Evolutionary conservation across 2,329 filamentous ascomycete genomes (phyloP), one percentile per base, ranked within the genome.

Genomic region (Stemphylium lycopersici): DNA sequence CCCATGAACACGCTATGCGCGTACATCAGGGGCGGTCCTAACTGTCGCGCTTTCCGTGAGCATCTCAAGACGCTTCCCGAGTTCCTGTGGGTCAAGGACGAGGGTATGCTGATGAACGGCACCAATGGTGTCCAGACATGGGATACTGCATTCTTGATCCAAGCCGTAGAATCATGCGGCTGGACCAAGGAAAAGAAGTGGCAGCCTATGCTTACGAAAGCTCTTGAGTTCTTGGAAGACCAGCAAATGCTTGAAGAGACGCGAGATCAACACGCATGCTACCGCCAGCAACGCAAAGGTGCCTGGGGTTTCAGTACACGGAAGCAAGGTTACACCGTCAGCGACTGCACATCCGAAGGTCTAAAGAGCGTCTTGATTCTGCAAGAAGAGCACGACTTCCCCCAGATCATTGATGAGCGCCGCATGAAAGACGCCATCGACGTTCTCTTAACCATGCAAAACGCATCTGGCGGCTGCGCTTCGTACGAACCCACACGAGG

Each of bases 101-200:
- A 97, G 71, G 95, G 95, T 5, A 91, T 99, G 90, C 82, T 98
- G 42, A 89, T 89, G 76, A 97, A 97, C 66, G 95, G 95, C 33
- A 99, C 95, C 7, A 98, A 99, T 65, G 95, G 95, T n/a, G 93
- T 98, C 1, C 95, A 99, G 75, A 90, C 87, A 61, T 99, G 95
- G 95, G 95, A 99, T 71, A 99, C 95, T 0, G 84, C 92, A 0
- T 98, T 98, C 70, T 79, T 89, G 15, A 91, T 97, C 31, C 92
- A 96, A 74, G 88, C 90, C 0, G 85, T 90, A 5, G 84, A 91
- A 47, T 90, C 91, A 43, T 87, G 90, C 6, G 91, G 90, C 0
- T 83, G 97, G 22, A 87, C 89, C n/a, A 79, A 87, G 26, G 86
- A 96, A 42, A 81, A 87, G 11, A 86, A 88, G 65, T 97, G 90